Evolutionary conservation across 1,139 yeast species (phyloP).

Genomic region (Suhomyces wounanorum): DNA sequence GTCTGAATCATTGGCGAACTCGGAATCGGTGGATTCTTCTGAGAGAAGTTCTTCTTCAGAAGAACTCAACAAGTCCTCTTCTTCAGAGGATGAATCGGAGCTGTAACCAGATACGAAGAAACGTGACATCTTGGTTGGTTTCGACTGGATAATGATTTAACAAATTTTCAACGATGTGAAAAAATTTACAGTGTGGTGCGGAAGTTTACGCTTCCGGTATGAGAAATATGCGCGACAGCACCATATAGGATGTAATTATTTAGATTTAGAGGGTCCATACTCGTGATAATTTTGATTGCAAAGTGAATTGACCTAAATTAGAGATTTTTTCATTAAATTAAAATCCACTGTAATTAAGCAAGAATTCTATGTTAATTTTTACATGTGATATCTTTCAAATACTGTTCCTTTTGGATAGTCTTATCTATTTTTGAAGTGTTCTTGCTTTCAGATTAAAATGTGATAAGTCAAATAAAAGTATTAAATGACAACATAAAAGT

Average conservation of each 20-base stretch:
- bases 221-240: conserved; percentile 6
- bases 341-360: no score
- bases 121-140: conserved; percentile 56
- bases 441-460: no score
- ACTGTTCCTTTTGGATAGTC: no score
- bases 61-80: conserved; percentile 70
- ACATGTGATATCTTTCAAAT: no score
- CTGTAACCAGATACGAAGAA: conserved; percentile 69
- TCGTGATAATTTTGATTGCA: background rate
- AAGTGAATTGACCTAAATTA: background rate
- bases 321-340: no score
- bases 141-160: conserved; percentile 9
- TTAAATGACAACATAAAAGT: no score
- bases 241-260: no score
- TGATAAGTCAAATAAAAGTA: no score
- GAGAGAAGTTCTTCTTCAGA: conserved; percentile 66
- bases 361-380: no score
- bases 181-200: conserved; percentile 13
- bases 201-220: conserved; percentile 11
- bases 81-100: conserved; percentile 71
- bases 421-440: no score
- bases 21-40: conserved; percentile 37
- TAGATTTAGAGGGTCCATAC: background rate
- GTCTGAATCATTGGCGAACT: conserved; percentile 36
- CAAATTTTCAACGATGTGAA: conserved; percentile 22